phyloP scores from a whole-genome alignment of 2,329 filamentous ascomycete species.

The Colletotrichum sublineola region DNA sequence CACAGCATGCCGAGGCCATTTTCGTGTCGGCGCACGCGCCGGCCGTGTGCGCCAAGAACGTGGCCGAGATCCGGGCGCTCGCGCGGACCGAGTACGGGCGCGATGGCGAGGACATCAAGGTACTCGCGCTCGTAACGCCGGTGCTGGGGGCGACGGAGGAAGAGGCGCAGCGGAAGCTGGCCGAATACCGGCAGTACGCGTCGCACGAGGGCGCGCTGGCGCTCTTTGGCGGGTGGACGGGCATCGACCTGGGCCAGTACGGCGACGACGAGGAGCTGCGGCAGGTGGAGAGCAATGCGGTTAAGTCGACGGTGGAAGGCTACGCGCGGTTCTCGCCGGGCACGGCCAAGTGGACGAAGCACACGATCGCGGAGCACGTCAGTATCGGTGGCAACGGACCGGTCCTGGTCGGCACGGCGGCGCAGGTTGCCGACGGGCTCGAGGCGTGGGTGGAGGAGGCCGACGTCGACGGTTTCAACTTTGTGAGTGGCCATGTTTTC shows the following conservation, averaged over 20 bases:
- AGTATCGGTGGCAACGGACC: conserved; percentile 77
- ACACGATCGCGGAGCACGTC: conserved; percentile 76
- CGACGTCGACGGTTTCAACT: conserved; percentile 81
- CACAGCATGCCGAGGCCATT: conserved; percentile 78
- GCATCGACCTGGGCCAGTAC: conserved; percentile 67
- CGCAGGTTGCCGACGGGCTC: conserved; percentile 75
- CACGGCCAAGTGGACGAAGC: conserved; percentile 78
- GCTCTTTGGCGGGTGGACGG: conserved; percentile 82
- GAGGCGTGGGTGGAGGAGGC: conserved; percentile 77
- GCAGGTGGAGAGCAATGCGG: conserved; percentile 72
- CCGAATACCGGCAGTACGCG: conserved; percentile 72
- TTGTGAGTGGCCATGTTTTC: conserved; percentile 58
- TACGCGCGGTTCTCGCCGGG: conserved; percentile 69
- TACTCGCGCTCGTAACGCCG: conserved; percentile 75
- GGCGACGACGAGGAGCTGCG: conserved; percentile 75
- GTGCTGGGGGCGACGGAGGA: conserved; percentile 75
- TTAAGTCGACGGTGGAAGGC: conserved; percentile 68
- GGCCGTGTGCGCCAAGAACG: conserved; percentile 69
- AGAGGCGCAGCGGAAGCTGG: conserved; percentile 74
- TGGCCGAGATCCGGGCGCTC: conserved; percentile 72
- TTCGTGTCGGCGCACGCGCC: conserved; percentile 77
- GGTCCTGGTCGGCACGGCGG: conserved; percentile 73
- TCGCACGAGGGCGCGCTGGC: conserved; percentile 74
- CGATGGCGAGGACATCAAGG: conserved; percentile 73
- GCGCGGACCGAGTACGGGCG: conserved; percentile 67